Conservation (phyloP, 139 green algal genomes). For the Pedinophyceae sp. region DNA sequence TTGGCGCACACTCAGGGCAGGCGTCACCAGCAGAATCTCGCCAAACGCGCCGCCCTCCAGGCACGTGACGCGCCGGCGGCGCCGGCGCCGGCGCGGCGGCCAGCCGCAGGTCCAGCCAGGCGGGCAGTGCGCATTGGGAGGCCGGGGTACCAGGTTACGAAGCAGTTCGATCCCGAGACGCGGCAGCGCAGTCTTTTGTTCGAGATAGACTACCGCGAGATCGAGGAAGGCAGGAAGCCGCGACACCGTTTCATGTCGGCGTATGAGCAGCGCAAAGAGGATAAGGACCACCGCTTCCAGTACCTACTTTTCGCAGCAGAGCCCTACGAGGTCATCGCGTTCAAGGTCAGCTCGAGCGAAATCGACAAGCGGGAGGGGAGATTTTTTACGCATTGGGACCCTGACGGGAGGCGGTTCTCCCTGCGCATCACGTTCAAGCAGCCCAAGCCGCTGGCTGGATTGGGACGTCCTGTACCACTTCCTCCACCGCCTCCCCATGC, state of each 20-base stretch:
- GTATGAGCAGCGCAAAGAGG: slow-evolving; percentile 87
- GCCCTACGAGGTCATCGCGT: slow-evolving; percentile 91
- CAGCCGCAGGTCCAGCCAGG: too few species aligned
- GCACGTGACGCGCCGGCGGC: slow-evolving; percentile 62
- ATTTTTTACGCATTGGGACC: slow-evolving; percentile 83
- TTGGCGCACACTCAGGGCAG: slow-evolving; percentile 97
- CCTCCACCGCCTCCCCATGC: too few species aligned
- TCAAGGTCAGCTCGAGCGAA: slow-evolving; percentile 88
- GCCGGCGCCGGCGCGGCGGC: slow-evolving; percentile 45
- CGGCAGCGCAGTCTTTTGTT: slow-evolving; percentile 80
- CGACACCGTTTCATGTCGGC: slow-evolving; percentile 94
- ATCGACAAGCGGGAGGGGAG: slow-evolving; percentile 60
- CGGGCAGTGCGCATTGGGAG: slow-evolving; percentile 82
- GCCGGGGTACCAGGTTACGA: slow-evolving; percentile 95
- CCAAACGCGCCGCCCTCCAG: slow-evolving; percentile 89
- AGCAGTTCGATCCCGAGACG: slow-evolving; percentile 75
- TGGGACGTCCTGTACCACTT: too few species aligned
- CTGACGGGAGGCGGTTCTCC: slow-evolving; percentile 13
- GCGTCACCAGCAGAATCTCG: slow-evolving; percentile 95
- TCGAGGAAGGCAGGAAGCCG: slow-evolving; percentile 71
- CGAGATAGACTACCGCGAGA: slow-evolving; percentile 96
- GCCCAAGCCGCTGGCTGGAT: too few species aligned
- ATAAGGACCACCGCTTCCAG: slow-evolving; percentile 75
- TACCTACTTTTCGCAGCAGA: slow-evolving; percentile 96
- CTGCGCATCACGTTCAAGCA: background rate